Conservation (phyloP, 768 basidiomycete genomes). For the Brasilioporus rufonigricans region DNA sequence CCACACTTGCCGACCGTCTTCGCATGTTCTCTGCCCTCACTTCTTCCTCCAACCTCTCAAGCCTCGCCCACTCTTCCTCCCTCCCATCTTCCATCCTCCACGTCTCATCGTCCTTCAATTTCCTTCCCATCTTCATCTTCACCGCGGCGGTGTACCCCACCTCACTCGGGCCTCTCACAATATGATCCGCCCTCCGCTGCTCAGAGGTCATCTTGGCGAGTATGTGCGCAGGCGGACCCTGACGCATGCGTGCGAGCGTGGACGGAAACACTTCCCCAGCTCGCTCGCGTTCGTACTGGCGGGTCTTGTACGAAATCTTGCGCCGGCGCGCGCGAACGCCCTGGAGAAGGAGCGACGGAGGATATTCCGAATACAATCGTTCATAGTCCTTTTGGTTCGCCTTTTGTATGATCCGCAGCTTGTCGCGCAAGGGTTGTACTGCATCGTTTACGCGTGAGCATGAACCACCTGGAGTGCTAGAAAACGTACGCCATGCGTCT, state of each 20-base stretch:
- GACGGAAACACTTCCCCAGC: slow-evolving; percentile 56
- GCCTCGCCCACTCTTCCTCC: slow-evolving; percentile 21
- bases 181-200: slow-evolving; percentile 46
- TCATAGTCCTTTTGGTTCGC: slow-evolving; percentile 39
- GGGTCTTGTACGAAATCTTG: slow-evolving; percentile 63
- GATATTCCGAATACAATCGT: slow-evolving; percentile 43
- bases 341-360: slow-evolving; percentile 46
- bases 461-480: not conserved
- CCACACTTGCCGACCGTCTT: slow-evolving; percentile 1
- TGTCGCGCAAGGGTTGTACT: slow-evolving; percentile 40
- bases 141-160: slow-evolving; percentile 70
- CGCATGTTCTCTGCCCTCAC: slow-evolving; percentile 33
- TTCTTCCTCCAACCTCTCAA: slow-evolving; percentile 27
- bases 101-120: slow-evolving; percentile 35
- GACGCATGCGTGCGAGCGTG: slow-evolving; percentile 45
- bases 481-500: slow-evolving; percentile 23
- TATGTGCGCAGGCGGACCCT: slow-evolving; percentile 65
- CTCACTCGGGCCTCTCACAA: slow-evolving; percentile 53
- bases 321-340: slow-evolving; percentile 58
- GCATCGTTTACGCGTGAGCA: slow-evolving; percentile 6
- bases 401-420: slow-evolving; percentile 30
- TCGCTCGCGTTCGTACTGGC: slow-evolving; percentile 56
- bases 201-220: slow-evolving; percentile 49
- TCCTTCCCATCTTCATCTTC: slow-evolving; percentile 56
- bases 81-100: slow-evolving; percentile 37